These are phyloP conservation scores for Kluyveromyces aestuarii DNA, from an alignment of 805 yeast species.

Conservation along the genomic window DNA sequence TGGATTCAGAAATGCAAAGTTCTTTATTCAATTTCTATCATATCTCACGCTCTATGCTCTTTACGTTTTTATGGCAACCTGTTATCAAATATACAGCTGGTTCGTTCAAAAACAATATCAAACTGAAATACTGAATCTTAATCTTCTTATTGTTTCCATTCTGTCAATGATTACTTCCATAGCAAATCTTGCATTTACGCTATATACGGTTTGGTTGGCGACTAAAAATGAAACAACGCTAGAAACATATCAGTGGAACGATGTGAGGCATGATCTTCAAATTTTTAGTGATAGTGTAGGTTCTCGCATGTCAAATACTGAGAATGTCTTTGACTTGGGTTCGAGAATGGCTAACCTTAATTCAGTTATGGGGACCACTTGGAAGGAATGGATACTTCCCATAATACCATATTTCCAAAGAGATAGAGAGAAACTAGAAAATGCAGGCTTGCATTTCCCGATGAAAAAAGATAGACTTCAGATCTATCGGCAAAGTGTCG, in stretches of 20 bases:
- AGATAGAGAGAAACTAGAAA: conserved; percentile 24
- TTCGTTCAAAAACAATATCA: conserved; percentile 34
- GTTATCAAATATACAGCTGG: conserved; percentile 39
- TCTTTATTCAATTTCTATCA: conserved; percentile 62
- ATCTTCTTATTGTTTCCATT: conserved; percentile 51
- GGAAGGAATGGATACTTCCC: conserved; percentile 71
- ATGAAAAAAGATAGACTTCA: conserved; percentile 31
- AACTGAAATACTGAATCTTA: conserved; percentile 41
- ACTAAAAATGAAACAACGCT: conserved; percentile 67
- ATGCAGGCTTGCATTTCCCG: conserved; percentile 44
- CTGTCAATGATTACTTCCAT: conserved; percentile 44
- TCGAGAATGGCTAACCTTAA: conserved; percentile 45
- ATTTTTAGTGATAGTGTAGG: conserved; percentile 33
- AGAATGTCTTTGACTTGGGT: conserved; percentile 76
- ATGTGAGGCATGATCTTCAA: conserved; percentile 35
- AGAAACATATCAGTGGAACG: conserved; percentile 54
- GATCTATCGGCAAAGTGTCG: conserved; percentile 29
- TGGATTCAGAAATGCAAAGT: conserved; percentile 74
- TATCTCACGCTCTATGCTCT: conserved; percentile 43
- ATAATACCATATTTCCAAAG: conserved; percentile 18
- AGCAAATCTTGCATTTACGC: conserved; percentile 48
- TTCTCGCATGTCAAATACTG: conserved; percentile 38
- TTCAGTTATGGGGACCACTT: conserved; percentile 60
- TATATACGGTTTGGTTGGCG: conserved; percentile 51
- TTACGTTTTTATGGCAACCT: conserved; percentile 33